A percentile compares a stretch with the other conserved stretches of the same genome.
Evolutionary conservation across 2,329 filamentous ascomycete genomes (phyloP).

Genomic region (Metarhizium album): DNA sequence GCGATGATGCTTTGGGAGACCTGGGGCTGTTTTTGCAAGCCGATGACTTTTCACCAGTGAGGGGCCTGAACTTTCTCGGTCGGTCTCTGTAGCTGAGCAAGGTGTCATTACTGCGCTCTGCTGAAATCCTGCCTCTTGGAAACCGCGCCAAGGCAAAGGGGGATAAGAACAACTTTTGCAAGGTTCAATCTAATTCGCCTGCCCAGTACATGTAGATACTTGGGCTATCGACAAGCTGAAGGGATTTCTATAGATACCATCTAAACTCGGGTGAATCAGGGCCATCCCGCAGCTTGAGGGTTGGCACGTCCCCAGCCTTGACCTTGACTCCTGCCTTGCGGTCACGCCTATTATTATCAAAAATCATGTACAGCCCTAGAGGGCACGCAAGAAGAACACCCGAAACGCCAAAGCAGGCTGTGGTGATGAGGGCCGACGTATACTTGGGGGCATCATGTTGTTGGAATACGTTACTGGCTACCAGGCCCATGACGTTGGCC

Average conservation of each 20-base stretch:
- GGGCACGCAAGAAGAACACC: constrained; percentile 44
- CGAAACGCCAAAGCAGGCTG: constrained; percentile 50
- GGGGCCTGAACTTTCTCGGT: constrained; percentile 19
- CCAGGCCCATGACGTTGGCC: constrained; percentile 67
- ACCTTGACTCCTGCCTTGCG: constrained; percentile 38
- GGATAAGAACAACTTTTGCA: too few relatives aligned
- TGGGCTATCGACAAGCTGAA: background rate
- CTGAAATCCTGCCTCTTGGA: too few relatives aligned
- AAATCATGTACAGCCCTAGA: constrained; percentile 51
- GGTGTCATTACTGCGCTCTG: background rate
- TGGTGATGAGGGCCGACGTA: constrained; percentile 52
- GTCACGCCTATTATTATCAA: constrained; percentile 43
- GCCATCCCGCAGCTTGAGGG: constrained; percentile 37
- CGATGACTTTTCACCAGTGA: constrained; percentile 19
- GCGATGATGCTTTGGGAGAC: constrained; percentile 24
- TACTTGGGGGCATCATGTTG: constrained; percentile 56
- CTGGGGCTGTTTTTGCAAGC: constrained; percentile 23
- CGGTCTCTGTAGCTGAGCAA: constrained; percentile 12
- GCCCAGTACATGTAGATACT: background rate
- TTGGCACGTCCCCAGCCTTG: constrained; percentile 34
- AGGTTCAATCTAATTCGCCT: background rate
- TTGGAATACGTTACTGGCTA: constrained; percentile 58
- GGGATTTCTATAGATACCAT: constrained; percentile 33
- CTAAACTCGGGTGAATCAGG: constrained; percentile 35
- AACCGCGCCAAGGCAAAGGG: too few relatives aligned